These are phyloP conservation scores for Hericium rajendrae DNA, from an alignment of 768 basidiomycete genomes.

Conservation along the genomic window DNA sequence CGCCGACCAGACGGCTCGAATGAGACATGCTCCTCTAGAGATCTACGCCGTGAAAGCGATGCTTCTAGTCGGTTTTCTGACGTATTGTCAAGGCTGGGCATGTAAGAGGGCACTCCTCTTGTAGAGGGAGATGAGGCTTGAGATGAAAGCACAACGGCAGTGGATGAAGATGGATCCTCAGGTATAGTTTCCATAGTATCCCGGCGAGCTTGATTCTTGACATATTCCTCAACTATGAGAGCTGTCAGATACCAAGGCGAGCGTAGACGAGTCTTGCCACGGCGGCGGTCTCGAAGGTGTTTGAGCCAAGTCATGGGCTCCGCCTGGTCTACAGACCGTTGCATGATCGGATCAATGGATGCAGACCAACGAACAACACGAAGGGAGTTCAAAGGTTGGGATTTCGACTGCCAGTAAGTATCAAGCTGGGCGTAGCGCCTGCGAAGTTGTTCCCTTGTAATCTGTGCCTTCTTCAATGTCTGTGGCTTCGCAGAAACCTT, in stretches of 20 bases:
- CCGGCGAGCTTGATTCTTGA: constrained; percentile 29
- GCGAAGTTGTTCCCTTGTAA: constrained; percentile 54
- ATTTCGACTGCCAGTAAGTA: constrained; percentile 24
- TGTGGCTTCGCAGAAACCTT: constrained; percentile 38
- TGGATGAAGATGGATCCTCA: constrained; percentile 23
- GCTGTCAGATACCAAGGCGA: constrained; percentile 60
- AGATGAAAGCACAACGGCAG: not conserved
- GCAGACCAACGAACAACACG: constrained; percentile 53
- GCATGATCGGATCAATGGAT: constrained; percentile 37
- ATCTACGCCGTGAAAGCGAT: constrained; percentile 19
- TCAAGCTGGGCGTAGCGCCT: constrained; percentile 55
- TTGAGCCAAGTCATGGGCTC: constrained; percentile 73
- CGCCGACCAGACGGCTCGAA: constrained; percentile 51
- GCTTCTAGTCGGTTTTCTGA: constrained; percentile 7
- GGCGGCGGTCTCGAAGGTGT: constrained; percentile 44
- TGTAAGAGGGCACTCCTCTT: constrained; percentile 5
- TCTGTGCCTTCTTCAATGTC: constrained; percentile 53
- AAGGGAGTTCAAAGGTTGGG: constrained; percentile 32
- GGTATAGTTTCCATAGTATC: constrained; percentile 36
- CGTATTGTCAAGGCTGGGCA: constrained; percentile 11
- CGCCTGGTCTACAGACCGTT: constrained; percentile 44
- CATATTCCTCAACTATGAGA: constrained; percentile 57
- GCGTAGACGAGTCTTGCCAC: constrained; percentile 23
- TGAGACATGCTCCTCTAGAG: constrained; percentile 40
- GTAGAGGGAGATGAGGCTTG: not conserved